Percentiles rank a stretch among this genome's conserved stretches.
These are phyloP conservation scores for Trametes coccinea DNA, from an alignment of 768 basidiomycete species.

Conservation along the genomic window DNA sequence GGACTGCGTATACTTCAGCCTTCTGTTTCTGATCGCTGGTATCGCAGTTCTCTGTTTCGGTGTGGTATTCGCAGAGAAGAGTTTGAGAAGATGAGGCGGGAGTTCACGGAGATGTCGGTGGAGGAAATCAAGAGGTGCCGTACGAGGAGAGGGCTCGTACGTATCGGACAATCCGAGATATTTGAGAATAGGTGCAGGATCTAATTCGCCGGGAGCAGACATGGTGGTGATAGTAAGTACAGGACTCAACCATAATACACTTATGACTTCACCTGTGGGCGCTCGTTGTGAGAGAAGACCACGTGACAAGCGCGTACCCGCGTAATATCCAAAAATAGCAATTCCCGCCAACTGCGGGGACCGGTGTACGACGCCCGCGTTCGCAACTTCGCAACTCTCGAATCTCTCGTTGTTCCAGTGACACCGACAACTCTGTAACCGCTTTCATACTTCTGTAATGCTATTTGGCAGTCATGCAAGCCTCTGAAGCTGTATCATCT, in stretches of 20 bases:
- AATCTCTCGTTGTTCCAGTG: not conserved
- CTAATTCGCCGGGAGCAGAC: not conserved
- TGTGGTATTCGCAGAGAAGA: conserved; percentile 44
- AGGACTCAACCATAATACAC: not conserved
- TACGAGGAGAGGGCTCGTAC: conserved; percentile 60
- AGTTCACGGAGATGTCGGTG: conserved; percentile 56
- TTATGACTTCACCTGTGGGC: not conserved
- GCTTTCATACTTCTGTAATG: not conserved
- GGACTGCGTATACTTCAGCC: conserved; percentile 59
- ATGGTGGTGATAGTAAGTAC: not conserved
- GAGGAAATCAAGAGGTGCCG: conserved; percentile 65
- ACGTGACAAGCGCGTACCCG: not conserved
- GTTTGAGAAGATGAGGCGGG: conserved; percentile 60
- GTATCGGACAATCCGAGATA: conserved; percentile 60
- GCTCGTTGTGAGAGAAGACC: not conserved
- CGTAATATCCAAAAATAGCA: conserved; percentile 4
- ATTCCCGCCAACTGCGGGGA: conserved; percentile 14
- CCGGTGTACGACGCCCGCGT: not conserved
- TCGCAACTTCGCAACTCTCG: conserved; percentile 1
- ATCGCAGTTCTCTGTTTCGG: conserved; percentile 69
- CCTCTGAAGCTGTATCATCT: not conserved
- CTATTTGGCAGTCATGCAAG: conserved; percentile 2
- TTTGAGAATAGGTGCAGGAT: conserved; percentile 33
- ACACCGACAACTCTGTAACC: not conserved
- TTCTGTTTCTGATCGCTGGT: conserved; percentile 68